phyloP scores from a whole-genome alignment of 306 rosid species.

The Cucurbita pepo region DNA sequence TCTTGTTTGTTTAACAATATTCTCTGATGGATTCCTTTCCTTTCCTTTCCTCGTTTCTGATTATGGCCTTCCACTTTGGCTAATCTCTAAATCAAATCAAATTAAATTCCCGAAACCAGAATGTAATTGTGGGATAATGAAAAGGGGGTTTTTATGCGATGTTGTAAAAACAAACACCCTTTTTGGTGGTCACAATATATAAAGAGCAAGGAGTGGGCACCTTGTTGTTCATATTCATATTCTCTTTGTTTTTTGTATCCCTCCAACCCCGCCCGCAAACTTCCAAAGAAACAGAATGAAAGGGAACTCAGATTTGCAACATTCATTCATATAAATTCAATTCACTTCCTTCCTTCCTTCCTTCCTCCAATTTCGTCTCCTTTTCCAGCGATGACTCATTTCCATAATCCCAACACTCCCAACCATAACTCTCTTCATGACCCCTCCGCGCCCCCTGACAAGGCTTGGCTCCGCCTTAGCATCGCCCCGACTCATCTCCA shows the following conservation, averaged over 20 bases:
- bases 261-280: slow-evolving; percentile 42
- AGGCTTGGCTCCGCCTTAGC: not conserved
- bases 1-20: not conserved
- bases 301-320: slow-evolving; percentile 82
- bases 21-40: not conserved
- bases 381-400: not conserved
- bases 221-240: not conserved
- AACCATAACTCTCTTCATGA: not conserved
- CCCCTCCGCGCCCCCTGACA: not conserved
- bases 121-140: not conserved
- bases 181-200: slow-evolving; percentile 8
- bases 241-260: slow-evolving; percentile 6
- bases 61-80: slow-evolving; percentile 3
- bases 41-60: not conserved
- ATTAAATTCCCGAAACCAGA: not conserved
- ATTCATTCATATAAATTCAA: slow-evolving; percentile 7
- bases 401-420: not conserved
- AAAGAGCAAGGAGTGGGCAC: slow-evolving; percentile 32
- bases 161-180: slow-evolving; percentile 17
- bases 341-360: not conserved
- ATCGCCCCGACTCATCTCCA: not conserved
- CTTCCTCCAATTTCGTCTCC: not conserved
- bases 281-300: slow-evolving; percentile 87
- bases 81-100: not conserved
- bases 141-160: slow-evolving; percentile 31